Evolutionary conservation across 1,284 basidiomycete species (phyloP).

Genomic region (Ceratobasidium sp.): DNA sequence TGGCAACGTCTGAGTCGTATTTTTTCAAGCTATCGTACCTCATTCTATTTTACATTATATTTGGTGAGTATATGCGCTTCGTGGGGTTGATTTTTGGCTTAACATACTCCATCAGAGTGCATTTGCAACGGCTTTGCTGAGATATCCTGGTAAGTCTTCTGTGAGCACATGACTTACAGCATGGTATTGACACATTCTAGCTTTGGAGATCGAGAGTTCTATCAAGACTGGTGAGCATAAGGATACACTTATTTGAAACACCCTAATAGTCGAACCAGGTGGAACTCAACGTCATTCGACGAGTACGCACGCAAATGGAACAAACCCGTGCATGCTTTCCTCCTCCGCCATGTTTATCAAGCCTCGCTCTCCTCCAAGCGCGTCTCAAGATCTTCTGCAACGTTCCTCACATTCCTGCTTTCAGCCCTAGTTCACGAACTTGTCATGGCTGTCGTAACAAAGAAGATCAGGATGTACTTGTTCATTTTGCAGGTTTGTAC

Average conservation of each 20-base stretch:
- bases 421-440: slow-evolving; percentile 92
- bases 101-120: slow-evolving; percentile 72
- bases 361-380: slow-evolving; percentile 84
- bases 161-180: not conserved
- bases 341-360: slow-evolving; percentile 94
- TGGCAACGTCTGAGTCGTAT: slow-evolving; percentile 15
- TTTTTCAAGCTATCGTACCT: slow-evolving; percentile 69
- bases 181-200: slow-evolving; percentile 58
- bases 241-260: not conserved
- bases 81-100: not conserved
- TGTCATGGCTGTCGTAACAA: slow-evolving; percentile 95
- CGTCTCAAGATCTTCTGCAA: slow-evolving; percentile 81
- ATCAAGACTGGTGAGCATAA: slow-evolving; percentile 82
- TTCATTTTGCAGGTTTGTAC: slow-evolving; percentile 71
- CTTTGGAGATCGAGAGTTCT: slow-evolving; percentile 97
- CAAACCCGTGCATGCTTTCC: slow-evolving; percentile 90
- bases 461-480: slow-evolving; percentile 88
- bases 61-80: slow-evolving; percentile 64
- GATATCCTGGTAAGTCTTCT: slow-evolving; percentile 76
- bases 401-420: slow-evolving; percentile 91
- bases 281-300: slow-evolving; percentile 97
- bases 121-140: slow-evolving; percentile 97
- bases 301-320: slow-evolving; percentile 98
- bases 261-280: slow-evolving; percentile 62
- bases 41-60: slow-evolving; percentile 86